Evolutionary conservation across 2,329 filamentous ascomycete species (phyloP), one percentile per base, ranked within the genome.

Genomic region (Claviceps paspali): DNA sequence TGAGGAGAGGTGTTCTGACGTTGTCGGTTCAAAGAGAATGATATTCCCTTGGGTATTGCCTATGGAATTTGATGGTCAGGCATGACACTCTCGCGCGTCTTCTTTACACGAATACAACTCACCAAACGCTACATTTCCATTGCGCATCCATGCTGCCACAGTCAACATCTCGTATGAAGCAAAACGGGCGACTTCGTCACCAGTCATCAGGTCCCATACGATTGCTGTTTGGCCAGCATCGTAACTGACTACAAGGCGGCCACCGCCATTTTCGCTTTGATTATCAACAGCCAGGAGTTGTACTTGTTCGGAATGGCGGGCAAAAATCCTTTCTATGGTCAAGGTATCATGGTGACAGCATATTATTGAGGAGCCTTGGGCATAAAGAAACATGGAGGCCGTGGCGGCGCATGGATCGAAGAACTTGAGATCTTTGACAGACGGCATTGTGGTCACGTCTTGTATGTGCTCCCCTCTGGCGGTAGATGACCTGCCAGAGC

Each of bases 121-220:
- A 95, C 88, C 91, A 65, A 96, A 96, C 27, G 85, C 88, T 47
- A 98, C 79, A 61, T 94, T 93, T 38, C 91, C 91, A 61, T 95
- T 95, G 31, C 80, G 74, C 87, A 98, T 95, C 85, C 91, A 98
- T 10, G 82, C 70, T 27, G 87, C 88, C 22, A 84, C 79, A 17
- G 78, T 79, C 44, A 96, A 70, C 46, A 82, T 75, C 52, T 93
- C 85, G 52, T 93, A 95, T 0, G 87, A 91, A 18, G 80, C 79
- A 62, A 96, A 96, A n/a, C 87, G 74, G 28, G 88, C 79, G 41
- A 95, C 72, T 58, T 95, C 86, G 41, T 86, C 78, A 34, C 91
- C 91, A 0, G 85, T 92, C 62, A 92, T 76, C 42, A 95, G 68
- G 60, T 98, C 88, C 91, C 91, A 98, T 6, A 96, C 84, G 52